Evolutionary conservation across 2,329 filamentous ascomycete species (phyloP), one percentile per base, ranked within the genome.

Genomic region (Aspergillus fumigatus): DNA sequence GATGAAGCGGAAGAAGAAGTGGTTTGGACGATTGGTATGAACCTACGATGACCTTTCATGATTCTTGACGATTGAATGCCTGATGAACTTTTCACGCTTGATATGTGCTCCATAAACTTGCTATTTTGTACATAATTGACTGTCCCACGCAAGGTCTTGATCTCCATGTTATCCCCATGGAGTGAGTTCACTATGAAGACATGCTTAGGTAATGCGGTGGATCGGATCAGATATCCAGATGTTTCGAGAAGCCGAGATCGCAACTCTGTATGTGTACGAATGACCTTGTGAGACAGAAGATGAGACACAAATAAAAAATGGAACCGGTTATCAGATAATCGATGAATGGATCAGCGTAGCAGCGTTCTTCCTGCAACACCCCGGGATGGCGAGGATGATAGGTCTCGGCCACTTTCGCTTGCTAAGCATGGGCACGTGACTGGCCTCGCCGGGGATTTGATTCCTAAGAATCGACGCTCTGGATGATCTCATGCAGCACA

Each of bases 1-100:
- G 1, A 40, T 58, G n/a, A 62, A 62, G 48, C 64, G 60, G 29
- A 67, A 64, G 47, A 70, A 67, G 63, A 72, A 70, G 59, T 73
- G 70, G 70, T 69, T 73, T 55, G 62, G 63, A 17, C 58, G 64
- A 40, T 43, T 53, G 54, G 64, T 9, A 48, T 65, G 57, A 62
- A 62, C 52, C 58, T 38, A 7, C 55, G 60, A 61, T 26, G 56
- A 57, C 53, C 41, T 54, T 60, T 56, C n/a, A 40, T n/a, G 29
- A 53, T 23, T 43, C 51, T 45, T 47, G 50, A 53, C 41, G 53
- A 40, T 25, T 50, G 21, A 56, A 32, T 17, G n/a, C 32, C 40
- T 50, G 25, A 21, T 50, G 52, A 35, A 29, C 4, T 26, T 40
- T 41, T n/a, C 17, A 25, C 48, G 23, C 35, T 14, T 38, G 5